Evolutionary conservation across 192 early-diverging fungal species (phyloP).

Genomic region (Coemansia sp.): DNA sequence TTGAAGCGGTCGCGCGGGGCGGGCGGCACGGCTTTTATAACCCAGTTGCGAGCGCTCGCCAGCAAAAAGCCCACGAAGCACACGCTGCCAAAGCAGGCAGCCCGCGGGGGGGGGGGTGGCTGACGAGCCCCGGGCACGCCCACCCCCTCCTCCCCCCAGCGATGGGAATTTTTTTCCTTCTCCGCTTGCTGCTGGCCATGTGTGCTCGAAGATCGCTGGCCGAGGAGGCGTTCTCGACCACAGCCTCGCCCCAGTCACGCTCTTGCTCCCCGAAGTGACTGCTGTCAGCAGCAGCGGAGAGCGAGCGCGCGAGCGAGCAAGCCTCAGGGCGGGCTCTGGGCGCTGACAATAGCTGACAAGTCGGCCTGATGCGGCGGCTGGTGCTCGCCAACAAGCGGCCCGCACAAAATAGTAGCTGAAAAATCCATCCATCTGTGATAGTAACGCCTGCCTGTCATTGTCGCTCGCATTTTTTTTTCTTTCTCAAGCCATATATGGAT

Average conservation of each 20-base stretch:
- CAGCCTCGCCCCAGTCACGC: background rate
- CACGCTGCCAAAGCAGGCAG: constrained; percentile 2
- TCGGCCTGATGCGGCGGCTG: background rate
- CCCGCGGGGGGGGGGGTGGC: constrained; percentile 1
- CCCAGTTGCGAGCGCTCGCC: background rate
- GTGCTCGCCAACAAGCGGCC: constrained; percentile 4
- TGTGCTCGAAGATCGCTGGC: background rate
- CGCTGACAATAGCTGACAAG: background rate
- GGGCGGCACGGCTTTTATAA: constrained; percentile 1
- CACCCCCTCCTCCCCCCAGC: background rate
- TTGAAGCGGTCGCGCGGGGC: constrained; percentile 1
- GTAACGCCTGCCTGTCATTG: background rate
- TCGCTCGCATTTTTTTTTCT: no score
- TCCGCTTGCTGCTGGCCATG: background rate
- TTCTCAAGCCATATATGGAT: background rate
- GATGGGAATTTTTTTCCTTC: constrained; percentile 2
- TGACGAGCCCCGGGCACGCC: background rate
- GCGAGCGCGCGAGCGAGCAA: no score
- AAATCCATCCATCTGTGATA: constrained; percentile 1
- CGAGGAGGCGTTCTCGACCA: background rate
- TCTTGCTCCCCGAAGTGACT: background rate
- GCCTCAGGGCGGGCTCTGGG: background rate
- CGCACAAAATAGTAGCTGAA: background rate
- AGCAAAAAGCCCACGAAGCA: background rate
- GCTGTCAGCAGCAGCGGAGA: no score